These are phyloP conservation scores for Mycena latifolia DNA, from an alignment of 768 basidiomycete genomes.

Conservation along the genomic window DNA sequence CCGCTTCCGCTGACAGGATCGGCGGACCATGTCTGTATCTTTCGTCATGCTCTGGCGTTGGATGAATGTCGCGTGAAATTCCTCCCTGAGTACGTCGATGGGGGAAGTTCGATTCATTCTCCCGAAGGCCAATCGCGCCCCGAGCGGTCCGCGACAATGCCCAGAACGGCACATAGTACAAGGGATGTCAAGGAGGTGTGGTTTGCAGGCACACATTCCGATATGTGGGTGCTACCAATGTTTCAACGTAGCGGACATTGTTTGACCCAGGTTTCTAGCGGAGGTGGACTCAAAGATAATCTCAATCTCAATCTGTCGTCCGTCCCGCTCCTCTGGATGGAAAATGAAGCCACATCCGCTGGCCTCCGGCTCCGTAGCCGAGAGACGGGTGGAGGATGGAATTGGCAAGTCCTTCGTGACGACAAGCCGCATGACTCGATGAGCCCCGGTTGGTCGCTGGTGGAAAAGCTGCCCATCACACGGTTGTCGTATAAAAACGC, in stretches of 20 bases:
- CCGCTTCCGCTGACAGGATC: too few species aligned
- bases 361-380: slow-evolving; percentile 20
- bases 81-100: not conserved
- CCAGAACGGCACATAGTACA: not conserved
- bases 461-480: not conserved
- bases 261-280: too few species aligned
- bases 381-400: slow-evolving; percentile 5
- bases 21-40: slow-evolving; percentile 10
- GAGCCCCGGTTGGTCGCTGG: not conserved
- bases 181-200: not conserved
- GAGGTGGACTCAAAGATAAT: too few species aligned
- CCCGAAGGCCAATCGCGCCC: too few species aligned
- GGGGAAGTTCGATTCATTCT: not conserved
- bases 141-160: not conserved
- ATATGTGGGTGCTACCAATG: too few species aligned
- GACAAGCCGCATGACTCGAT: slow-evolving; percentile 11
- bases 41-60: slow-evolving; percentile 22
- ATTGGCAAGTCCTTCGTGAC: not conserved
- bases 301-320: slow-evolving; percentile 24
- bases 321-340: slow-evolving; percentile 32
- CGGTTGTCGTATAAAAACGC: slow-evolving; percentile 5
- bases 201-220: too few species aligned
- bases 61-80: not conserved
- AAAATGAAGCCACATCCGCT: slow-evolving; percentile 23
- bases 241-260: too few species aligned